Evolutionary conservation across 805 yeast genomes (phyloP).

Genomic region (Suhomyces sp.): DNA sequence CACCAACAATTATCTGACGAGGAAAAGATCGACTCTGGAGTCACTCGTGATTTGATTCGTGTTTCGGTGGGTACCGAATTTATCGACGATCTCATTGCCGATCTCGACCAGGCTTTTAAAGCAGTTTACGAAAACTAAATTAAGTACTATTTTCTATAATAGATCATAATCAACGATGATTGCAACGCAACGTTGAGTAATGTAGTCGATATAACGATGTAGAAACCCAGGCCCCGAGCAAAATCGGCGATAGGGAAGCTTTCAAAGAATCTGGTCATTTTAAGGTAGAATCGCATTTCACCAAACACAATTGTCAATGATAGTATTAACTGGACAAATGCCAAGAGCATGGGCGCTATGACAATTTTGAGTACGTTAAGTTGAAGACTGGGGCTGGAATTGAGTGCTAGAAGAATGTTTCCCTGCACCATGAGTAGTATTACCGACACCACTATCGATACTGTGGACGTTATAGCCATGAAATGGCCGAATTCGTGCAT

Average conservation of each 20-base stretch:
- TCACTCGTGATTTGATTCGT: slow-evolving; percentile 83
- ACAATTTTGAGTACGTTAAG: not conserved
- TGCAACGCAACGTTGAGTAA: not conserved
- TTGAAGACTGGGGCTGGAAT: not conserved
- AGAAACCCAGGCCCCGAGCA: not conserved
- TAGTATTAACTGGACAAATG: not conserved
- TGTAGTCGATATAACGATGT: not conserved
- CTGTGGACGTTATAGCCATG: not conserved
- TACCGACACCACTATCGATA: not conserved
- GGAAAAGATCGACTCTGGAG: slow-evolving; percentile 83
- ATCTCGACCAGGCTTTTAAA: slow-evolving; percentile 79
- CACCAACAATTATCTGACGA: slow-evolving; percentile 86
- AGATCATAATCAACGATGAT: not conserved
- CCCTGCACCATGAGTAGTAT: not conserved
- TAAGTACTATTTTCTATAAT: not conserved
- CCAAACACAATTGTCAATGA: not conserved
- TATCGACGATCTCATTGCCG: slow-evolving; percentile 68
- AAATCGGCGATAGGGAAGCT: not conserved
- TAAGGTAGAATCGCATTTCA: not conserved
- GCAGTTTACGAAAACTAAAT: slow-evolving; percentile 41
- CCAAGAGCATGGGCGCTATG: not conserved
- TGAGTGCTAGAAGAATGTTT: not conserved
- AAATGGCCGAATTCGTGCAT: not conserved
- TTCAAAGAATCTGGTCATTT: not conserved
- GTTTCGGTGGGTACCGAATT: slow-evolving; percentile 87